phyloP scores from a whole-genome alignment of 257 asterid genomes.

The Anisodus tanguticus region DNA sequence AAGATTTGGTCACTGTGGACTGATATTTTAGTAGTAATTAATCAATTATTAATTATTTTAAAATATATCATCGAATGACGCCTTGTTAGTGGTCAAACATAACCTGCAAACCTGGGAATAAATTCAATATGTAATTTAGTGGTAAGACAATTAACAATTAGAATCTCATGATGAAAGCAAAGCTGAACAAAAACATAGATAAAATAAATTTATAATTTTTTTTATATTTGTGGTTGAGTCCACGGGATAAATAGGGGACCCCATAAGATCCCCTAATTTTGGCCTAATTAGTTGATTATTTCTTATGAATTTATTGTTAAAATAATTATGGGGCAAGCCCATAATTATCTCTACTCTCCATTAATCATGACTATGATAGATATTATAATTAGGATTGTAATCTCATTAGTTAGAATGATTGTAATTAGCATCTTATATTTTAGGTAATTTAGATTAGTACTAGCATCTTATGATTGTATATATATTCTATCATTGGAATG shows the following conservation, averaged over 20 bases:
- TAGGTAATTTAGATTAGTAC: no score
- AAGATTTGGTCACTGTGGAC: background rate
- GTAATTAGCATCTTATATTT: no score
- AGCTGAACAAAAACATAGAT: background rate
- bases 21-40: background rate
- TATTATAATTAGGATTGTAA: no score
- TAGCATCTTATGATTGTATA: no score
- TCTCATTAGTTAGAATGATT: no score
- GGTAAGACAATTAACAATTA: background rate
- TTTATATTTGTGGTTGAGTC: constrained; percentile 8
- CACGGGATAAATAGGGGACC: background rate
- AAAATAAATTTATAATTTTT: background rate
- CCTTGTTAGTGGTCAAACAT: background rate
- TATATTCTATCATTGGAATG: no score
- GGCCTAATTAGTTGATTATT: background rate
- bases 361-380: no score
- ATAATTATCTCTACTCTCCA: no score
- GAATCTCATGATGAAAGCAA: background rate
- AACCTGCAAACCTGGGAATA: background rate
- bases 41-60: background rate
- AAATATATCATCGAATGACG: background rate
- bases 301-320: background rate
- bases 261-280: constrained; percentile 13
- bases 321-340: no score
- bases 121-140: background rate